Evolutionary conservation across 2,329 filamentous ascomycete genomes (phyloP), one percentile per base, ranked within the genome.

Genomic region (Beauveria medogensis): DNA sequence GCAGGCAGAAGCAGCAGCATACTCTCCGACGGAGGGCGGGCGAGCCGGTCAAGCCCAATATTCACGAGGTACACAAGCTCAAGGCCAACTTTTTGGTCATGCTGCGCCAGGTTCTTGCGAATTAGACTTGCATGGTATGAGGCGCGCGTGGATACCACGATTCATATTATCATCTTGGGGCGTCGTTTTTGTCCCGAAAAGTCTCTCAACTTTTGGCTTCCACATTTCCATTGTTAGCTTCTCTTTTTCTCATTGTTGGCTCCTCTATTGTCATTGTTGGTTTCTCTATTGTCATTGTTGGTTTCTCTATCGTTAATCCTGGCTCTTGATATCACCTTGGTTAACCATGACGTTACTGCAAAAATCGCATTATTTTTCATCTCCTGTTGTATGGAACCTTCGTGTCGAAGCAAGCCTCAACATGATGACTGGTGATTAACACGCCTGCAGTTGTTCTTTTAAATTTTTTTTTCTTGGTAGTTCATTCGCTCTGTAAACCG

Each of bases 61-160:
- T 96, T n/a, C 78, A 74, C 26, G 92, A 96, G 77, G 82, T 96
- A 56, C 80, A 90, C 69, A 92, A 92, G 72, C 74, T 97, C 69
- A 85, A 84, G 67, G 89, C 91, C 5, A 86, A 88, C 64, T 96
- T 97, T 73, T 74, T 93, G 71, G 78, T 82, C 55, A 94, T 96
- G 89, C 75, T 96, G 69, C 84, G 92, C 67, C 82, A 85, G 68
- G 91, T 96, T 46, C 78, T 96, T 69, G 90, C 91, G 28, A 83
- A 90, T 68, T 93, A 82, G 65, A 24, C 12, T 40, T 20, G 16
- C 8, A 28, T 12, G 12, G 9, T 9, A 18, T 10, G n/a, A 16
- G 28, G 22, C 8, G 37, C 5, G 41, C 9, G 8, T 46, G n/a
- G n/a, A 1, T 16, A 40, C 4, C 22, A 54, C 16, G 37, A 54